phyloP scores from a whole-genome alignment of 2,329 filamentous ascomycete species.

The Rhinocladiella similis region DNA sequence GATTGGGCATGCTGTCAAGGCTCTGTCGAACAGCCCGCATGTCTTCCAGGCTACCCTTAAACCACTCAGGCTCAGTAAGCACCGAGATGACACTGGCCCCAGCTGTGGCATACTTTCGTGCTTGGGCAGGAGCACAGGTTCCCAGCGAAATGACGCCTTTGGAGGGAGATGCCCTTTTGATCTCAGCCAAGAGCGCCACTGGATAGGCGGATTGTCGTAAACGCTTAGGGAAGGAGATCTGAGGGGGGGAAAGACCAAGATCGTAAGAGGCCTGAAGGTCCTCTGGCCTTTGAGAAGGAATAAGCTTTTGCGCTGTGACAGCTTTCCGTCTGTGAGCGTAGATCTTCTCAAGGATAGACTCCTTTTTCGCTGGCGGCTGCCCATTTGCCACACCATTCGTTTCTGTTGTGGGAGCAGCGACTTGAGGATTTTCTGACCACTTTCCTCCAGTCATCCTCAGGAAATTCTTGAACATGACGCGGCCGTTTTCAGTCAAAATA shows the following conservation, averaged over 20 bases:
- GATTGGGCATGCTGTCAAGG: slow-evolving; percentile 85
- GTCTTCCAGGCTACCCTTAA: slow-evolving; percentile 97
- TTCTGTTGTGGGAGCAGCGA: slow-evolving; percentile 19
- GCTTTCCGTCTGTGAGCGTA: slow-evolving; percentile 76
- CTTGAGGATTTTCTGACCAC: slow-evolving; percentile 55
- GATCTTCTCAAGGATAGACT: slow-evolving; percentile 87
- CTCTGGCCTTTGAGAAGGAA: slow-evolving; percentile 78
- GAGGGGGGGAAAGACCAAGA: slow-evolving; percentile 79
- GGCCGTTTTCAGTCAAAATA: slow-evolving; percentile 86
- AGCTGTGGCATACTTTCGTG: slow-evolving; percentile 85
- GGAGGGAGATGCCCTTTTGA: slow-evolving; percentile 93
- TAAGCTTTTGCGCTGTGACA: slow-evolving; percentile 76
- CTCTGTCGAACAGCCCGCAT: slow-evolving; percentile 82
- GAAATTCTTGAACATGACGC: slow-evolving; percentile 91
- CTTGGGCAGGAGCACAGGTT: slow-evolving; percentile 85
- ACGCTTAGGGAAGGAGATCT: slow-evolving; percentile 75
- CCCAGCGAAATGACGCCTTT: slow-evolving; percentile 91
- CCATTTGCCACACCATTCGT: slow-evolving; percentile 30
- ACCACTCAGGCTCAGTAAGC: slow-evolving; percentile 98
- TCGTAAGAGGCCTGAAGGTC: slow-evolving; percentile 87
- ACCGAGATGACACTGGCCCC: slow-evolving; percentile 97
- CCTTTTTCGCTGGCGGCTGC: slow-evolving; percentile 56
- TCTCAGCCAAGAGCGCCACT: slow-evolving; percentile 95
- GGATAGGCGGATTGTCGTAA: slow-evolving; percentile 79
- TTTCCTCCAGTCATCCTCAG: slow-evolving; percentile 83